phyloP scores from a whole-genome alignment of 331 rosid genomes.

The Erythrophleum ivorense region DNA sequence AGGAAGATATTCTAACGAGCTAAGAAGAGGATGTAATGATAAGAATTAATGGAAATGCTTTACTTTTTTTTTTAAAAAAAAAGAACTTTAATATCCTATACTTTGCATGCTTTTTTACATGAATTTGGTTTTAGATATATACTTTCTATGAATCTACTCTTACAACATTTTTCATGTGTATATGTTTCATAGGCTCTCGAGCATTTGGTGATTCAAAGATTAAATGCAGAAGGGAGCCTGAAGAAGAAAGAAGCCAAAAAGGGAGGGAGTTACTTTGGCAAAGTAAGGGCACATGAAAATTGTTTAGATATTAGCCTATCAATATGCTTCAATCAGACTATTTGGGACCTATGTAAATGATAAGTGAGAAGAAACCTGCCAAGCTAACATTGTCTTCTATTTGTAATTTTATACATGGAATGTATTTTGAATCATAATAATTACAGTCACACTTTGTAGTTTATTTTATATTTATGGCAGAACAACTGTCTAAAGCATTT shows the following conservation, averaged over 20 bases:
- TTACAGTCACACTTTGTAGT: neutral
- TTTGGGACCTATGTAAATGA: slow-evolving; percentile 19
- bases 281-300: slow-evolving; percentile 62
- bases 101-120: too few relatives aligned
- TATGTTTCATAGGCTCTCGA: slow-evolving; percentile 83
- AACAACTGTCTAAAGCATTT: slow-evolving; percentile 15
- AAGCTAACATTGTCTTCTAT: neutral
- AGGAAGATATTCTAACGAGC: slow-evolving; percentile 99
- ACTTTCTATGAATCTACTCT: slow-evolving; percentile 1
- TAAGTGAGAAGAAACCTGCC: neutral
- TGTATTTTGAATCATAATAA: slow-evolving; percentile 21
- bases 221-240: slow-evolving; percentile 97
- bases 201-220: slow-evolving; percentile 98
- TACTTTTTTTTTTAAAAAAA: too few relatives aligned
- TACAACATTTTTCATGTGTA: slow-evolving; percentile 27
- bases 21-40: slow-evolving; percentile 76
- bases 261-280: slow-evolving; percentile 89
- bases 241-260: slow-evolving; percentile 97
- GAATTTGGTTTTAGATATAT: too few relatives aligned
- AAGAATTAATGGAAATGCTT: too few relatives aligned
- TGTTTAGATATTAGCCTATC: neutral
- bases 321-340: slow-evolving; percentile 14
- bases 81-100: too few relatives aligned
- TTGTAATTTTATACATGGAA: neutral
- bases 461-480: slow-evolving; percentile 7